Base-by-base conservation (phyloP, 1,139 yeast genomes). In the Diutina ranongensis region DNA sequence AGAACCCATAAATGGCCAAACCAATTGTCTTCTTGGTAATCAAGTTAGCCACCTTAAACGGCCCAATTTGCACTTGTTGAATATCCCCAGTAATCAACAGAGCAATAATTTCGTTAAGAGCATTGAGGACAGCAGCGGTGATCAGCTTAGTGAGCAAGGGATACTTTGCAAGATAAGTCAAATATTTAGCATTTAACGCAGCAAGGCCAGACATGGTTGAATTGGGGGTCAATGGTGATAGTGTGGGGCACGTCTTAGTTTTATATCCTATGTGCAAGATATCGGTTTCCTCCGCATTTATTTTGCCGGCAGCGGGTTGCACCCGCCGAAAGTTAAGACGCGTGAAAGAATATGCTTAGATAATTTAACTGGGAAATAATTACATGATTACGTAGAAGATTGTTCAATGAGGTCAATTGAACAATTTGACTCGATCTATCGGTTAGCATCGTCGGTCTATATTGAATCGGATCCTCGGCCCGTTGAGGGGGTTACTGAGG, bases 1-100 rank as follows among this genome's bases (percentile, higher is more conserved):
- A 60, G 44, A 79, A 71, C 0, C 95, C 94, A 59, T 82, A 87
- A 5, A 83, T 56, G 7, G 84, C 79, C 86, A 87, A 81, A 49
- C 75, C 70, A 28, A 77, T 65, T 46, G 80, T 74, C 53, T 79
- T 76, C 16, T 63, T 57, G 46, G 72, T 67, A 42, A 72, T 52
- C 5, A 70, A 63, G 51, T 72, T 76, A 25, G 63, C 65, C 48
- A 55, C 45, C 35, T 50, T 49, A 15, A 25, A 9, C 15, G 40
- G 48, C 18, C 54, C 56, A 46, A 56, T 32, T 8, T 55, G 54
- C 12, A 34, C 45, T 35, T 63, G 57, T 5, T 46, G 47, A 49
- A 57, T 61, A 49, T 74, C 79, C 41, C 71, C 68, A 2, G 85
- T 68, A n/a, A 76, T 56, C 0, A 65, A 51, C 2, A 79, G 67